Base-by-base conservation (phyloP, 352 stramenopile species). In the Phytophthora multivora region DNA sequence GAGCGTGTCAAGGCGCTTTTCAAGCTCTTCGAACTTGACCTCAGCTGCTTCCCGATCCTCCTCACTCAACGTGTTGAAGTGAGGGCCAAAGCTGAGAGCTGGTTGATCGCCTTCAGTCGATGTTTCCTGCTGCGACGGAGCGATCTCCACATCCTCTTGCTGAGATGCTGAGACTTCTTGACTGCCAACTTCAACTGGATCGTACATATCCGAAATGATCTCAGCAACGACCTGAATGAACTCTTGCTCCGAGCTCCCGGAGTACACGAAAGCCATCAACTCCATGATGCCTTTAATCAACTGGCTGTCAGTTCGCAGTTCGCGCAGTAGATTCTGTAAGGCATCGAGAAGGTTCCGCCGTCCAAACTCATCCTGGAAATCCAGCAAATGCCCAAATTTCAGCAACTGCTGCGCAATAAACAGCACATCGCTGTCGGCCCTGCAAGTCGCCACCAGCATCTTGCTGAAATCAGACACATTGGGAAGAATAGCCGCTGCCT, bases 311-410 rank as follows among this genome's bases (percentile, higher is more conserved):
- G 86, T 86, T 21, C 76, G 67, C 19, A 85, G 49, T 16, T 90
- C 76, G 1, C 79, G 68, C 33, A 92, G 53, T 7, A 87, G 60
- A 50, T 85, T 89, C 16, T 83, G 79, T 42, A 93, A 49, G 8
- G 73, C 73, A 41, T 88, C 77, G 5, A 93, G 71, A n/a, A 93
- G 63, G 28, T 80, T 74, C 11, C 82, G 76, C n/a, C 82, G 82
- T 7, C 85, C 85, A 46, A 91, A 90, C 46, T 94, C 85, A 50
- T 94, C 85, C 47, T 91, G 83, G 50, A 88, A 91, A 59, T 94
- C 85, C 21, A 94, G 38, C 12, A 83, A 75, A 38, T 79, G 79
- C 12, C 83, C 85, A 16, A 92, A 53, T 35, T 69, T 66, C 1
- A 94, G 70, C 16, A 92, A 54, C 57, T 94, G 80, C 57, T 90